These are phyloP conservation scores for Clathrus columnatus DNA, from an alignment of 768 basidiomycete species.

Conservation along the genomic window DNA sequence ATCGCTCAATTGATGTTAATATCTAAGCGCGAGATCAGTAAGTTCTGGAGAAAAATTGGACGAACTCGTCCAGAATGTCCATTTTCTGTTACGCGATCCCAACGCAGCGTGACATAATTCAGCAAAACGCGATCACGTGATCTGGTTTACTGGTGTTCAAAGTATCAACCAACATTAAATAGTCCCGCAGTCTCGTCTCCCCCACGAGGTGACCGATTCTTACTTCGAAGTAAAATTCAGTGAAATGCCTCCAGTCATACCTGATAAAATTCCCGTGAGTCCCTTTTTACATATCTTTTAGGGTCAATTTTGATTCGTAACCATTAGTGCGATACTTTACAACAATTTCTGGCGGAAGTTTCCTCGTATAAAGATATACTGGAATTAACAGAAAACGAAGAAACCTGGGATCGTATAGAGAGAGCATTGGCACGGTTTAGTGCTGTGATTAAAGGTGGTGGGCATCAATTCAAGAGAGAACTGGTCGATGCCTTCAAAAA, in stretches of 20 bases:
- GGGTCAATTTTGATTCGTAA: background rate
- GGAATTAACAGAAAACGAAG: conserved; percentile 57
- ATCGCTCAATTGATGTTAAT: too few relatives aligned
- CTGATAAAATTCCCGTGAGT: conserved; percentile 10
- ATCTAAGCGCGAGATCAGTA: too few relatives aligned
- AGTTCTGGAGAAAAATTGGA: too few relatives aligned
- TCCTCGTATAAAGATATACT: conserved; percentile 34
- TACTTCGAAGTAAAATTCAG: background rate
- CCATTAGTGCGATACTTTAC: conserved; percentile 25
- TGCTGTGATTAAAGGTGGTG: conserved; percentile 42
- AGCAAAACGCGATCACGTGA: background rate
- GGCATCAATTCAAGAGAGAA: conserved; percentile 41
- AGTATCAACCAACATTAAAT: background rate
- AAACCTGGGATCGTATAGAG: conserved; percentile 67
- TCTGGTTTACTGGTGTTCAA: too few relatives aligned
- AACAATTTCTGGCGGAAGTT: conserved; percentile 30
- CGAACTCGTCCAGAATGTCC: too few relatives aligned
- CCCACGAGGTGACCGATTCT: background rate
- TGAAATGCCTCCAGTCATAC: conserved; percentile 5
- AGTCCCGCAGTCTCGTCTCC: background rate
- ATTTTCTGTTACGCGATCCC: too few relatives aligned
- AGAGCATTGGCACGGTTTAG: conserved; percentile 39
- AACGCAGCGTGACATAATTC: too few relatives aligned
- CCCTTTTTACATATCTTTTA: background rate
- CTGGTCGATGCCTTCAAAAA: conserved; percentile 43